Evolutionary conservation across 805 yeast species (phyloP).

Genomic region (Debaryomyces tyrocola): DNA sequence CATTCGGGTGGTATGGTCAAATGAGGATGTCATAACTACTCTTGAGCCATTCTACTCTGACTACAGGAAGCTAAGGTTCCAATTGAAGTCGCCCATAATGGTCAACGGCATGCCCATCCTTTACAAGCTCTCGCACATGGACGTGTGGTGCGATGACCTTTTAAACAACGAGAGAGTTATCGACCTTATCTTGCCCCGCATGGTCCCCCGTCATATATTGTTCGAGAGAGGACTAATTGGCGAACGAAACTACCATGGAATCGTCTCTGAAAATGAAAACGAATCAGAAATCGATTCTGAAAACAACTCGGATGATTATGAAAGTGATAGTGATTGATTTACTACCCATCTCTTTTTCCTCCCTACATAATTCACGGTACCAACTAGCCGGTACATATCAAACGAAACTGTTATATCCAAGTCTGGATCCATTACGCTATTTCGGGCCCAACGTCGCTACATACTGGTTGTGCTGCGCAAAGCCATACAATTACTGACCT

Average conservation of each 20-base stretch:
- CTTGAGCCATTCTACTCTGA: slow-evolving; percentile 63
- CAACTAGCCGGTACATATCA: too few relatives aligned
- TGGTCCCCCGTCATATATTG: slow-evolving; percentile 41
- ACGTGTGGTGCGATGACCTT: slow-evolving; percentile 70
- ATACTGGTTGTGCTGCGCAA: too few relatives aligned
- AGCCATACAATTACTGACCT: too few relatives aligned
- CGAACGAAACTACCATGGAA: slow-evolving; percentile 37
- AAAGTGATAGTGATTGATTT: slow-evolving; percentile 41
- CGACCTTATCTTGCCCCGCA: slow-evolving; percentile 72
- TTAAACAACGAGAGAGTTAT: slow-evolving; percentile 58
- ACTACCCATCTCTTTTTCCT: neutral
- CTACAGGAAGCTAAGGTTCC: slow-evolving; percentile 61
- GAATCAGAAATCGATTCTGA: neutral
- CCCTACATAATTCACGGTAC: too few relatives aligned
- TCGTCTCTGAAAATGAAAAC: slow-evolving; percentile 6
- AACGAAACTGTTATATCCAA: too few relatives aligned
- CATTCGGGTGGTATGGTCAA: slow-evolving; percentile 44
- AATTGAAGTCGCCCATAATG: slow-evolving; percentile 28
- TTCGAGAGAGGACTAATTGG: slow-evolving; percentile 43
- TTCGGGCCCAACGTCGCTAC: too few relatives aligned
- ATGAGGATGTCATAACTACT: slow-evolving; percentile 41
- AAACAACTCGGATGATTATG: slow-evolving; percentile 16
- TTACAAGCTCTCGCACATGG: slow-evolving; percentile 53
- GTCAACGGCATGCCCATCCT: slow-evolving; percentile 25
- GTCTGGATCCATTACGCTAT: too few relatives aligned